phyloP scores from a whole-genome alignment of 2,329 filamentous ascomycete genomes.

The Septoria petroselini region DNA sequence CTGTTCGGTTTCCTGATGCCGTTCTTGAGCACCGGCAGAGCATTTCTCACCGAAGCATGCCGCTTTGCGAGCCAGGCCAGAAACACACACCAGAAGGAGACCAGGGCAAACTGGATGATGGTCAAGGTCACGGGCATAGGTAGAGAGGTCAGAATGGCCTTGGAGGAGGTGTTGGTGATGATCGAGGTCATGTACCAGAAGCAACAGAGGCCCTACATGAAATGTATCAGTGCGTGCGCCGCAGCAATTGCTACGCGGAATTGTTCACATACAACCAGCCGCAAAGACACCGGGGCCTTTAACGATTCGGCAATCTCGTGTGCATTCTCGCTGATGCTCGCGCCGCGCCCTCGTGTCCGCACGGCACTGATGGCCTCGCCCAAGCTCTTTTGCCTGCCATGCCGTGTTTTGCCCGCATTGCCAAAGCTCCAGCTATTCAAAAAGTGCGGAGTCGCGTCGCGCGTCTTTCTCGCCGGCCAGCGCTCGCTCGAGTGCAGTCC shows the following conservation, averaged over 20 bases:
- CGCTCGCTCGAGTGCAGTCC: conserved; percentile 48
- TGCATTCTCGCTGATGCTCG: conserved; percentile 86
- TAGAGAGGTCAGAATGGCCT: conserved; percentile 90
- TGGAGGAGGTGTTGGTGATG: conserved; percentile 94
- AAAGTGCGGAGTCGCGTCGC: conserved; percentile 39
- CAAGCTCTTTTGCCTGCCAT: conserved; percentile 78
- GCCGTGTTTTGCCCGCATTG: conserved; percentile 46
- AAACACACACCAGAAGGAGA: conserved; percentile 80
- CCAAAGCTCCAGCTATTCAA: conserved; percentile 46
- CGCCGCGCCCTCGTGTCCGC: conserved; percentile 62
- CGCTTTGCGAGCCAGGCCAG: conserved; percentile 71
- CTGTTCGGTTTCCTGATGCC: conserved; percentile 76
- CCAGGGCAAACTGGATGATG: conserved; percentile 88
- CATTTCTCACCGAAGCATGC: conserved; percentile 67
- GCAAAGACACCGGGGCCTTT: conserved; percentile 83
- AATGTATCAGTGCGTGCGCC: conserved; percentile 26
- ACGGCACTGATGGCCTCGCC: conserved; percentile 84
- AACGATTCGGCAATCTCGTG: conserved; percentile 90
- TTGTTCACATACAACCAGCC: conserved; percentile 66
- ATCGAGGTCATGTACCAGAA: conserved; percentile 96
- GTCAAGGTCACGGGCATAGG: conserved; percentile 89
- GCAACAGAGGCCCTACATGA: conserved; percentile 70
- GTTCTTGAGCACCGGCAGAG: conserved; percentile 75
- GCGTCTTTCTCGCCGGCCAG: conserved; percentile 58
- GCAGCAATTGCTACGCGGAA: background rate